Percentiles rank a stretch among this genome's conserved stretches.
Conservation (phyloP, 768 basidiomycete species). For the Rhodotorula diobovata region DNA sequence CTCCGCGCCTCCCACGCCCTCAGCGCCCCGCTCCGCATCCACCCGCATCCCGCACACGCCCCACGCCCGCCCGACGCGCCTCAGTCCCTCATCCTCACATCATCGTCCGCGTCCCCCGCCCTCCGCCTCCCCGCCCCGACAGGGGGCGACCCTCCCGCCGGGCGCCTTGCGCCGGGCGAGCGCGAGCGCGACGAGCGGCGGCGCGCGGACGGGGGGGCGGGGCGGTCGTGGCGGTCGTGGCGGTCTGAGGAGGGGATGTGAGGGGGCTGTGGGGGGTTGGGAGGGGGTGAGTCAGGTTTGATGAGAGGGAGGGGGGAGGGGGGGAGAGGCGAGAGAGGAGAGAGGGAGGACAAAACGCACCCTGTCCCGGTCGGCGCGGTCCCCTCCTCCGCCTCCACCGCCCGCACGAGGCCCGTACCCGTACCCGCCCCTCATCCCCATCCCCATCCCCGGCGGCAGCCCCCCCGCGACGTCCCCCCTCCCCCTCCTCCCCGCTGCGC, state of each 20-base stretch:
- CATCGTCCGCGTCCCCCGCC: no score
- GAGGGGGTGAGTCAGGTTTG: background rate
- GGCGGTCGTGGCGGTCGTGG: no score
- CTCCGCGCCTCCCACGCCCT: no score
- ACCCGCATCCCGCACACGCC: no score
- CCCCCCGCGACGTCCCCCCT: background rate
- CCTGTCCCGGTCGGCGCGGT: background rate
- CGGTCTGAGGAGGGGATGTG: background rate
- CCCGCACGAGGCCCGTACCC: no score
- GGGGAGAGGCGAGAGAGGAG: background rate
- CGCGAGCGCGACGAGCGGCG: background rate
- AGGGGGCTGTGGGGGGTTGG: background rate
- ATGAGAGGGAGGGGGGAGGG: background rate
- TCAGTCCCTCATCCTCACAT: no score
- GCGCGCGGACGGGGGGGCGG: background rate
- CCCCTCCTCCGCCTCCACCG: background rate
- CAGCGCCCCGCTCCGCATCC: no score
- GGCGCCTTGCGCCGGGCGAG: background rate
- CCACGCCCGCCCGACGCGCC: no score
- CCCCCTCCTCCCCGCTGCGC: background rate
- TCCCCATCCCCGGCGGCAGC: background rate
- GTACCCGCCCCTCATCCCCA: no score
- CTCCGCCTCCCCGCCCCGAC: no score
- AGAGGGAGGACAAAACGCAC: background rate
- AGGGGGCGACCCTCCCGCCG: no score